These are phyloP conservation scores for Penicillium sp. DNA, from an alignment of 2,329 filamentous ascomycete genomes.

Conservation along the genomic window DNA sequence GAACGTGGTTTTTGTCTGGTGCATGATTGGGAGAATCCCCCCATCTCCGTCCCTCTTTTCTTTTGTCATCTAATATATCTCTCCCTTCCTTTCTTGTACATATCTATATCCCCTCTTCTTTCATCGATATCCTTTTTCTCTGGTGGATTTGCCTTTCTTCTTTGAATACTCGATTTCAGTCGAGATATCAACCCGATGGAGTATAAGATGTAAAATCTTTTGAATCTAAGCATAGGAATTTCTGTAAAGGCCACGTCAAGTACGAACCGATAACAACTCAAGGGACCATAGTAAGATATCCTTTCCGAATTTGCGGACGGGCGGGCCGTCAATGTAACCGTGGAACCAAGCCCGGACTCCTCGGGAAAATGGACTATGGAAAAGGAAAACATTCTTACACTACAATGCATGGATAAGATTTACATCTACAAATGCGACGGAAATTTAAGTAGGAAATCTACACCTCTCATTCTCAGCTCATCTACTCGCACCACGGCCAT, in stretches of 20 bases:
- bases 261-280: neutral
- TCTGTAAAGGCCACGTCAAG: neutral
- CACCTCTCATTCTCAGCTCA: constrained; percentile 16
- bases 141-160: neutral
- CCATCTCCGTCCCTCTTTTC: neutral
- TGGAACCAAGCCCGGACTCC: neutral
- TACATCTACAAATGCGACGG: neutral
- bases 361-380: neutral
- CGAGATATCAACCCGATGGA: neutral
- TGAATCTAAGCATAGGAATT: neutral
- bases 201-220: neutral
- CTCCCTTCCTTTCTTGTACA: constrained; percentile 13
- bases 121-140: neutral
- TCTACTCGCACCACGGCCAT: neutral
- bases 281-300: neutral
- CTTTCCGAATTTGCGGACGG: neutral
- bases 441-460: constrained; percentile 10
- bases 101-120: constrained; percentile 3
- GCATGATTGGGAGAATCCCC: neutral
- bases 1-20: neutral
- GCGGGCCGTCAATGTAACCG: neutral
- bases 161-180: neutral
- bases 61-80: neutral
- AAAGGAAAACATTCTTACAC: too few species aligned
- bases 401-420: neutral